These are phyloP conservation scores for Phyllachora maydis DNA, from an alignment of 2,329 filamentous ascomycete species.

Conservation along the genomic window DNA sequence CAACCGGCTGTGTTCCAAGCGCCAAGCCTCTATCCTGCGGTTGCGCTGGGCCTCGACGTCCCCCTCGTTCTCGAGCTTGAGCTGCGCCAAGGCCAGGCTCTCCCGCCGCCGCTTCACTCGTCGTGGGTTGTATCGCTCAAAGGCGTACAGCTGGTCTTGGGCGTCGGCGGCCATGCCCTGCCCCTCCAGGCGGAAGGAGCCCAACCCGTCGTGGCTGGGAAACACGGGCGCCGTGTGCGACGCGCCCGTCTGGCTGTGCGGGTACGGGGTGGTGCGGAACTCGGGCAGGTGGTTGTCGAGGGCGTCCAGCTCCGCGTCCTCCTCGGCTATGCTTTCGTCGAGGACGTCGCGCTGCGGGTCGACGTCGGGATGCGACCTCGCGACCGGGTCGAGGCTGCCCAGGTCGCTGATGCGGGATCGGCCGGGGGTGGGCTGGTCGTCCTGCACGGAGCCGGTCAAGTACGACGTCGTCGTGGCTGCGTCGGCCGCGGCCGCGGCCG, in stretches of 20 bases:
- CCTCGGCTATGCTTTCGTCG: conserved; percentile 22
- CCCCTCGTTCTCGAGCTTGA: conserved; percentile 29
- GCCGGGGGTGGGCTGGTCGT: conserved; percentile 43
- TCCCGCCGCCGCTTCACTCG: conserved; percentile 34
- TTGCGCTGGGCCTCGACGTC: conserved; percentile 52
- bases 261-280: conserved; percentile 44
- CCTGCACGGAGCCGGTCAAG: conserved; percentile 40
- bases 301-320: conserved; percentile 73
- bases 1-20: conserved; percentile 71
- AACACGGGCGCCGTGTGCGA: conserved; percentile 48
- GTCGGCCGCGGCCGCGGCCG: no score
- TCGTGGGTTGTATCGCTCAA: conserved; percentile 66
- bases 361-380: conserved; percentile 37
- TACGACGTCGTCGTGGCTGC: conserved; percentile 40
- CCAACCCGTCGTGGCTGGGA: conserved; percentile 82
- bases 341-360: conserved; percentile 13
- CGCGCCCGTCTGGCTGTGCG: conserved; percentile 19
- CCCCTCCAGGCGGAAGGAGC: conserved; percentile 54
- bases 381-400: conserved; percentile 53
- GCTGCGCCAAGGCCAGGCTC: conserved; percentile 26
- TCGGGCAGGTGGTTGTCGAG: conserved; percentile 81
- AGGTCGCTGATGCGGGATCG: conserved; percentile 62
- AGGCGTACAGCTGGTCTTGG: conserved; percentile 75
- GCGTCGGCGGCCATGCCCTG: conserved; percentile 30
- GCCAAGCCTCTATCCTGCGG: conserved; percentile 77